Percentiles rank a stretch among this genome's conserved stretches.
phyloP scores from a whole-genome alignment of 192 early-diverging fungal genomes.

The Backusella australiensis region DNA sequence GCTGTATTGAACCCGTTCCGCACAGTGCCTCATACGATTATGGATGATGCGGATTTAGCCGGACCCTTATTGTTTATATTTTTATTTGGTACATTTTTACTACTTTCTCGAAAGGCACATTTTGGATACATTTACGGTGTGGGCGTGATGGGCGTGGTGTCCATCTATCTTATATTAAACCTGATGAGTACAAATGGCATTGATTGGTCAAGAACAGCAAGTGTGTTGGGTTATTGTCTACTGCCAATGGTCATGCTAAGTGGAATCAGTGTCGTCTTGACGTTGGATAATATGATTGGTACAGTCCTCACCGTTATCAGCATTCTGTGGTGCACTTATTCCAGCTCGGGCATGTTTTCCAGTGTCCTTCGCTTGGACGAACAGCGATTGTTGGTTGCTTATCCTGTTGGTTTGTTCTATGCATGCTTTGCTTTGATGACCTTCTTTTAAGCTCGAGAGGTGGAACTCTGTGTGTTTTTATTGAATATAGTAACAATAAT shows the following conservation, averaged over 20 bases:
- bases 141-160: conserved; percentile 80
- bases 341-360: conserved; percentile 85
- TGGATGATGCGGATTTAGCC: conserved; percentile 96
- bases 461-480: background rate
- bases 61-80: conserved; percentile 93
- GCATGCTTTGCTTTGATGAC: conserved; percentile 92
- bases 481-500: background rate
- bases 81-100: conserved; percentile 83
- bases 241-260: conserved; percentile 93
- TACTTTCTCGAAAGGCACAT: conserved; percentile 85
- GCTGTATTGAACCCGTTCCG: conserved; percentile 85
- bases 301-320: conserved; percentile 63
- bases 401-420: conserved; percentile 91
- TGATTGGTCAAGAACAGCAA: conserved; percentile 84
- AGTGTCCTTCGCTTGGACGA: conserved; percentile 88
- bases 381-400: conserved; percentile 92
- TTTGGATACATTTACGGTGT: conserved; percentile 99
- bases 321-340: conserved; percentile 93
- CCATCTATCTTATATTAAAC: conserved; percentile 88
- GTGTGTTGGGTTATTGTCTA: conserved; percentile 96
- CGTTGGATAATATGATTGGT: conserved; percentile 64
- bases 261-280: conserved; percentile 65
- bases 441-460: conserved; percentile 63
- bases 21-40: conserved; percentile 74
- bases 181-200: conserved; percentile 90